phyloP scores from a whole-genome alignment of 2,329 filamentous ascomycete genomes.

The Venturiaceae sp. region DNA sequence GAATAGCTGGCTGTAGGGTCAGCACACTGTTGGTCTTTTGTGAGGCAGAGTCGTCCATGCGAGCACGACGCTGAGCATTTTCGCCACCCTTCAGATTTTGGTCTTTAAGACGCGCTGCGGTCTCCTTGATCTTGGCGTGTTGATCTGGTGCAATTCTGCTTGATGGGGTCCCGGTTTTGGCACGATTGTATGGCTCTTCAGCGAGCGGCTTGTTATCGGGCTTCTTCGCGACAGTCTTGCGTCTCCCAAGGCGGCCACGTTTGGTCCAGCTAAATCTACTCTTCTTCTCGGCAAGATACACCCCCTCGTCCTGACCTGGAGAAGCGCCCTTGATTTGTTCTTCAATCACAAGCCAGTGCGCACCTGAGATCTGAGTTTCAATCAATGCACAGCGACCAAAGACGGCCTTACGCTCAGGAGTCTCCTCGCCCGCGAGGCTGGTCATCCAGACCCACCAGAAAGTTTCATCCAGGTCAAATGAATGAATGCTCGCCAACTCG shows the following conservation, averaged over 20 bases:
- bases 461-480: constrained; percentile 80
- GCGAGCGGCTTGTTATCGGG: constrained; percentile 25
- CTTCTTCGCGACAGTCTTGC: constrained; percentile 34
- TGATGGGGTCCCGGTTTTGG: constrained; percentile 38
- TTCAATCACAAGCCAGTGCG: constrained; percentile 89
- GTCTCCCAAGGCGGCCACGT: constrained; percentile 58
- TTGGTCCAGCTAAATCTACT: constrained; percentile 75
- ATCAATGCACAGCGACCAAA: constrained; percentile 91
- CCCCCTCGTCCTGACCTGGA: constrained; percentile 70
- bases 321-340: constrained; percentile 93
- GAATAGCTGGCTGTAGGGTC: constrained; percentile 74
- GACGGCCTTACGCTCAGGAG: constrained; percentile 72
- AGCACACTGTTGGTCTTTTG: constrained; percentile 82
- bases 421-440: constrained; percentile 86
- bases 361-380: constrained; percentile 72
- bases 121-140: constrained; percentile 85
- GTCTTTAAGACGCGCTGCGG: constrained; percentile 69
- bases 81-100: constrained; percentile 50
- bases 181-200: constrained; percentile 42
- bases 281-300: constrained; percentile 94
- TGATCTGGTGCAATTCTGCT: constrained; percentile 89
- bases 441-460: constrained; percentile 99
- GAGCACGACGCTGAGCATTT: constrained; percentile 42
- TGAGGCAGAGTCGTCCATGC: constrained; percentile 41
- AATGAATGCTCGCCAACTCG: constrained; percentile 85